Conservation (phyloP, 169 alveolate genomes). For the Plasmodium adleri region DNA sequence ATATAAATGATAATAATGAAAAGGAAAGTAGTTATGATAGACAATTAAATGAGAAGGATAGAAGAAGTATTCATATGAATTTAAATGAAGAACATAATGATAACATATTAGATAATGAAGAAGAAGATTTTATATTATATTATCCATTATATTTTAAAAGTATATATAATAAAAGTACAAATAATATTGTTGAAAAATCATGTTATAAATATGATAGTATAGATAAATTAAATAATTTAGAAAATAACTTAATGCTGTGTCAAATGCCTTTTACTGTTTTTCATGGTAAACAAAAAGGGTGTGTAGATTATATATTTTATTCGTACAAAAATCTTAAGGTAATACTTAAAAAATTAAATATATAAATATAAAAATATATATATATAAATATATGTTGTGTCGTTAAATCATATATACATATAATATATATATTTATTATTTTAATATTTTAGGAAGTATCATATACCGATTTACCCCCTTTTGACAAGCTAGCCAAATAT, state of each 20-base stretch:
- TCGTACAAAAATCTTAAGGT: slow-evolving; percentile 78
- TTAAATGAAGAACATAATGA: background rate
- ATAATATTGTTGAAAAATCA: slow-evolving; percentile 15
- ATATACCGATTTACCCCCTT: slow-evolving; percentile 39
- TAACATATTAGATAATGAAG: slow-evolving; percentile 2
- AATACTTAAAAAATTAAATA: background rate
- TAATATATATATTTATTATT: background rate
- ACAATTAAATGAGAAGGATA: background rate
- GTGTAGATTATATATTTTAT: slow-evolving; percentile 89
- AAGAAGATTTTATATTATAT: slow-evolving; percentile 41
- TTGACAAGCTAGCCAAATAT: slow-evolving; percentile 41
- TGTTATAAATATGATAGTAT: slow-evolving; percentile 65
- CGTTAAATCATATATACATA: too few species aligned
- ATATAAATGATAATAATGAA: background rate
- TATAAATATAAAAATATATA: too few species aligned
- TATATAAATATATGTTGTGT: too few species aligned
- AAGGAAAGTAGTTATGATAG: background rate
- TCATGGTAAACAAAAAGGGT: slow-evolving; percentile 90
- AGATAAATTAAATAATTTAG: slow-evolving; percentile 24
- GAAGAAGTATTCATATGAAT: background rate
- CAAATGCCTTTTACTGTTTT: slow-evolving; percentile 85
- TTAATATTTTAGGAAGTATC: slow-evolving; percentile 43
- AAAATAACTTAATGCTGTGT: slow-evolving; percentile 31
- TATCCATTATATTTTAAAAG: slow-evolving; percentile 71
- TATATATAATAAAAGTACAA: slow-evolving; percentile 35